Evolutionary conservation across 148 eudicot genomes (phyloP), one percentile per base, ranked within the genome.

Genomic region (Rhododendron kiyosumense): DNA sequence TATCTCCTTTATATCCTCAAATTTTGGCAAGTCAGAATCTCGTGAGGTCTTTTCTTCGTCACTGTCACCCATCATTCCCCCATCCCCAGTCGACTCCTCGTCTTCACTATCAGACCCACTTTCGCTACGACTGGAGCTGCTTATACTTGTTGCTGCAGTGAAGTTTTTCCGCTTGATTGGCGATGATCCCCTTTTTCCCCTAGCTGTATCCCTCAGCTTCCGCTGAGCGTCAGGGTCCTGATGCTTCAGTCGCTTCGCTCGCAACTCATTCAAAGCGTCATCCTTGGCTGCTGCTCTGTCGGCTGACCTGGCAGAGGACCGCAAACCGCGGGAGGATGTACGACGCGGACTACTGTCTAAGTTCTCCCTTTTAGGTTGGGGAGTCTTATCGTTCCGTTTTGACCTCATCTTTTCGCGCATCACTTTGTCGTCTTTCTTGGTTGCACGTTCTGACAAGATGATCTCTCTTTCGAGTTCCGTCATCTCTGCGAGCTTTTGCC

Each of bases 381-480:
- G 87, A 48, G 89, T 90, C 88, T 90, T 92, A 73, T 92, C 98
- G 78, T 67, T 94, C 91, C 91, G 88, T 88, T 95, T 93, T 36
- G 81, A 63, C 88, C 91, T 97, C 83, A 95, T 90, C n/a, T 90
- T 89, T 34, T 94, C 96, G 15, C 95, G 95, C 90, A 97, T 73
- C 28, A 89, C 92, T 86, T 91, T 94, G 87, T 95, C 98, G 52
- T 90, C 93, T 83, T 88, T 94, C 90, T 92, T 97, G 0, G 89
- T 86, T 41, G 98, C 94, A 78, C 98, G 92, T 34, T 95, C 97
- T n/a, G 96, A 91, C 48, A 97, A 88, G 76, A 97, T 95, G 86
- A 93, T 73, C 88, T 97, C 99, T 79, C 99, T 92, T 85, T 97
- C 92, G 79, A 95, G 96, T 87, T 95, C 98, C 1, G 95, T 88